A percentile compares a stretch with the other conserved stretches of the same genome.
These are phyloP conservation scores for Ephemerocybe angulata DNA, from an alignment of 768 basidiomycete genomes.

Conservation along the genomic window DNA sequence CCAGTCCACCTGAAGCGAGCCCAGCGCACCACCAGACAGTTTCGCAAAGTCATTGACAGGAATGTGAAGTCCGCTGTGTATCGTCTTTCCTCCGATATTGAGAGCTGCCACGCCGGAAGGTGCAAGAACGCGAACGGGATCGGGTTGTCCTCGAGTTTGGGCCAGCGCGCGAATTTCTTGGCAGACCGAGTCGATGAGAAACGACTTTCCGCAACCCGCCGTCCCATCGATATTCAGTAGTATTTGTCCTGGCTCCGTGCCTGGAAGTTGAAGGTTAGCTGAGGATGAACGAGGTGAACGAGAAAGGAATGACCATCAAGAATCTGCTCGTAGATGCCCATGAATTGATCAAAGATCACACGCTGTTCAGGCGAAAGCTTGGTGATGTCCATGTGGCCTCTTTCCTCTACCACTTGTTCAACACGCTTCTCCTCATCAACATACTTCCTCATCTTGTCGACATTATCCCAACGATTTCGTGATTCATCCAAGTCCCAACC, in stretches of 20 bases:
- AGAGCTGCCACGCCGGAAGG: conserved; percentile 24
- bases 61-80: conserved; percentile 10
- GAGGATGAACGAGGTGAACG: background rate
- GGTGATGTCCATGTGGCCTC: background rate
- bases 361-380: background rate
- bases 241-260: background rate
- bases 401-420: background rate
- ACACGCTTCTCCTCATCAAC: background rate
- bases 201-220: conserved; percentile 26
- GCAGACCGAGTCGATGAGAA: conserved; percentile 22
- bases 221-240: conserved; percentile 25
- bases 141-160: conserved; percentile 10
- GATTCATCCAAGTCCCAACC: background rate
- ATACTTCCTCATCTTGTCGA: background rate
- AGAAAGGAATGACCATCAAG: background rate
- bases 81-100: conserved; percentile 21
- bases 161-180: conserved; percentile 14
- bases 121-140: conserved; percentile 18
- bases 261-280: no score
- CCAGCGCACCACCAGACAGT: conserved; percentile 4
- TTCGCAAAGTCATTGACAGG: background rate
- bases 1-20: conserved; percentile 16
- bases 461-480: background rate
- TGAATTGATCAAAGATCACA: background rate
- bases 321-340: background rate